A percentile compares a stretch with the other conserved stretches of the same genome.
phyloP scores from a whole-genome alignment of 257 asterid species.

The Paulownia fortunei region DNA sequence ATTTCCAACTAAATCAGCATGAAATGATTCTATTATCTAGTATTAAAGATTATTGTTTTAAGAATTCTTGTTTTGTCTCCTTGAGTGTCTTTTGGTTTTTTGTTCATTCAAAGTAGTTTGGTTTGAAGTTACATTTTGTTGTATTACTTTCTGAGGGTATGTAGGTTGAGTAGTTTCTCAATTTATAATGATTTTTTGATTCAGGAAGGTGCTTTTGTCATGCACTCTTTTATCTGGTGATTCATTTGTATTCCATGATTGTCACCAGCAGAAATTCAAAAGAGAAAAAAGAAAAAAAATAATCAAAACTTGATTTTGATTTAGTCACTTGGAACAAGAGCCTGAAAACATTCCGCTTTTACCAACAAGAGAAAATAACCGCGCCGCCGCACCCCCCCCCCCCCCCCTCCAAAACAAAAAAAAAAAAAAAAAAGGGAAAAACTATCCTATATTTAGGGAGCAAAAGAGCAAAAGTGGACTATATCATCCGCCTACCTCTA shows the following conservation, averaged over 20 bases:
- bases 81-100: no score
- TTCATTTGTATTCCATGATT: conserved; percentile 17
- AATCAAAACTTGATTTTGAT: neutral
- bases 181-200: neutral
- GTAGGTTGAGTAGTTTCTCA: neutral
- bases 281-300: neutral
- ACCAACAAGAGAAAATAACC: no score
- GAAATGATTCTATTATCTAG: neutral
- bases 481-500: no score
- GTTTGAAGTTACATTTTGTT: neutral
- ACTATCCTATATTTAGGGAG: no score
- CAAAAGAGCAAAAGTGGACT: no score
- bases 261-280: neutral
- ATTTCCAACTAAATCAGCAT: neutral
- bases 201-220: neutral
- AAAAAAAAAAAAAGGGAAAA: no score
- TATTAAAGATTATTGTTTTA: neutral
- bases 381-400: no score
- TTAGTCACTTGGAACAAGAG: neutral
- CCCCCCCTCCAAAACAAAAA: no score
- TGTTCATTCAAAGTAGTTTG: neutral
- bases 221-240: conserved; percentile 6
- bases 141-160: neutral
- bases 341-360: no score
- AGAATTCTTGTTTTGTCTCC: neutral